phyloP scores from a whole-genome alignment of 768 basidiomycete genomes.

The Auricularia auricula-judae region DNA sequence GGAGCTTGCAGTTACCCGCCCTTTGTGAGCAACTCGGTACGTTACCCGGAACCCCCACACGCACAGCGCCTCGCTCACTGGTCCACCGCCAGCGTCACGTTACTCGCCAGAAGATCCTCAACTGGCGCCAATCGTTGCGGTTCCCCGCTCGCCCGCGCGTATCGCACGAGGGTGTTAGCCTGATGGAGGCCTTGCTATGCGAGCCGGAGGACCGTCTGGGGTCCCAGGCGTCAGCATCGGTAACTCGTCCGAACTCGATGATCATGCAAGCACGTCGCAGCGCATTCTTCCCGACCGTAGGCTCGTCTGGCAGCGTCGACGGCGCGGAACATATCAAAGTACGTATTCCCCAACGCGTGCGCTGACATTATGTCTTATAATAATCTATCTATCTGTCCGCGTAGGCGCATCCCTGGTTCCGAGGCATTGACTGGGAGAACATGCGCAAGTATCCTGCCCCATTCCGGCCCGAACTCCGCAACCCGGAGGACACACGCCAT shows the following conservation, averaged over 20 bases:
- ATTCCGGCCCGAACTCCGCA: constrained; percentile 73
- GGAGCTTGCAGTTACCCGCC: constrained; percentile 64
- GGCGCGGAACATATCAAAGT: constrained; percentile 90
- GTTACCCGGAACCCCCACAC: constrained; percentile 15
- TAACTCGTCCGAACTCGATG: constrained; percentile 66
- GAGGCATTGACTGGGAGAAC: constrained; percentile 79
- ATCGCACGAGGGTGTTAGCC: constrained; percentile 75
- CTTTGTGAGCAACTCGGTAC: constrained; percentile 87
- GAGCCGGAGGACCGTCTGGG: constrained; percentile 93
- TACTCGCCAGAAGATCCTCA: constrained; percentile 93
- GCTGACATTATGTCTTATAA: neutral
- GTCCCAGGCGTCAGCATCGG: constrained; percentile 55
- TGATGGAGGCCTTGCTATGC: constrained; percentile 84
- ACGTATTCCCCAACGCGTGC: constrained; percentile 11
- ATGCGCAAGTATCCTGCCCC: constrained; percentile 79
- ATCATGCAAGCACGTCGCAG: constrained; percentile 65
- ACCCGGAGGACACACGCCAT: constrained; percentile 84
- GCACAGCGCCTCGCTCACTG: constrained; percentile 1
- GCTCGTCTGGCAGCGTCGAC: constrained; percentile 48
- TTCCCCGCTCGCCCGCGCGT: constrained; percentile 80
- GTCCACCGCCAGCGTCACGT: constrained; percentile 58
- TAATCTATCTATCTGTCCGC: neutral
- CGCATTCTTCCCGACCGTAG: constrained; percentile 45
- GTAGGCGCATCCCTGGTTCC: constrained; percentile 87
- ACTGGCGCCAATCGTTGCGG: constrained; percentile 82